Percentiles rank a stretch among this genome's conserved stretches.
These are phyloP conservation scores for Phytophthora ohioensis DNA, from an alignment of 352 stramenopile genomes.

Conservation along the genomic window DNA sequence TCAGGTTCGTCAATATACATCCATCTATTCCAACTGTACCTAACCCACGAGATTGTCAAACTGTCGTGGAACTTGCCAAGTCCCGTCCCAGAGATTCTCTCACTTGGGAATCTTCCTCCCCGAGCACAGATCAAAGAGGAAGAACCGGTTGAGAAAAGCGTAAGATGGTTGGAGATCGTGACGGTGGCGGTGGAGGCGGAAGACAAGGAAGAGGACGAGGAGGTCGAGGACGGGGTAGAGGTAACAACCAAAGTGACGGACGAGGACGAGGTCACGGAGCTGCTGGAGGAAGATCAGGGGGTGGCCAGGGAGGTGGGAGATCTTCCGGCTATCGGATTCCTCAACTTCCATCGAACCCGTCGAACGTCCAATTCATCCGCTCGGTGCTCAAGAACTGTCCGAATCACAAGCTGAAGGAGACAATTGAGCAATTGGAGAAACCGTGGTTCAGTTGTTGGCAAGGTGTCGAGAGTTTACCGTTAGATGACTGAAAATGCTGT, in stretches of 20 bases:
- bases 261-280: constrained; percentile 9
- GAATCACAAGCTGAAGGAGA: constrained; percentile 48
- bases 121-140: constrained; percentile 6
- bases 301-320: neutral
- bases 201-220: constrained; percentile 21
- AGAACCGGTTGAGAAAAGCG: neutral
- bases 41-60: neutral
- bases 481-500: constrained; percentile 47
- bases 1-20: no score
- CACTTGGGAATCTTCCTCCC: constrained; percentile 24
- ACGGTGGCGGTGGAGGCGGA: constrained; percentile 4
- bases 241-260: neutral
- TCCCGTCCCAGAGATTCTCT: constrained; percentile 1
- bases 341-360: constrained; percentile 32
- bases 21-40: no score
- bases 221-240: constrained; percentile 13
- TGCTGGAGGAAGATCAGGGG: neutral
- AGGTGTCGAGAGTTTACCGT: constrained; percentile 40
- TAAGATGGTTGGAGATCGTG: constrained; percentile 27
- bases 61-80: neutral
- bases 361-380: constrained; percentile 58
- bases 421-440: constrained; percentile 42
- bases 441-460: constrained; percentile 66
- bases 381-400: constrained; percentile 49
- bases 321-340: neutral